Base-by-base conservation (phyloP, 2,329 filamentous ascomycete genomes). In the Exophiala mesophila region DNA sequence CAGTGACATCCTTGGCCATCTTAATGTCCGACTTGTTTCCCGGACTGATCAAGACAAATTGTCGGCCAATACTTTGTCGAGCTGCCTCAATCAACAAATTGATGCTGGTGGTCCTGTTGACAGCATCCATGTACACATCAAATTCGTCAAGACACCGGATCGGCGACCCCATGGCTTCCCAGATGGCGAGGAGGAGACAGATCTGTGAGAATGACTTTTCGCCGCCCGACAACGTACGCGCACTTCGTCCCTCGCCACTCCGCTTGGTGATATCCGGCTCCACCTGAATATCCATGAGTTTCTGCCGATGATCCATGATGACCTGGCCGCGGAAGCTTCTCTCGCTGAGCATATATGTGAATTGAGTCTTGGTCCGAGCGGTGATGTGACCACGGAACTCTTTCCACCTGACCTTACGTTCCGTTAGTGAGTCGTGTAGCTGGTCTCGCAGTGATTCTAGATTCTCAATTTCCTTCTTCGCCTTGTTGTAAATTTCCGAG, bases 191-290 rank as follows among this genome's bases (percentile, higher is more conserved):
- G 41, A 98, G 70, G 55, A 98, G 76, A 66, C 92, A 98, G 46
- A 97, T 94, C 3, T 90, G 95, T 3, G 89, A 94, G 63, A 97
- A 98, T 0, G 90, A 97, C 63, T 98, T 98, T 63, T 98, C 92
- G 20, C 92, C 92, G 39, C 92, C 92, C 6, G 89, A 96, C 1
- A 98, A 72, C 0, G 90, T 97, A 66, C 88, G 94, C 17, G 92
- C 90, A 57, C 85, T 85, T 36, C 90, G 79, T 2, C 88, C 88
- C 3, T 77, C 73, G 16, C 77, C 78, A 47, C 76, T 81, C 54
- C 75, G 78, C 53, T 76, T 82, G 16, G 84, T 92, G 35, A 75
- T 77, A 53, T 83, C 80, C 3, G 80, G 80, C 60, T 84, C 77
- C 41, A 90, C 85, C 50, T 84, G 76, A 45, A 98, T 77, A 51